Evolutionary conservation across 495 filamentous ascomycete genomes (phyloP).

Genomic region (Hyphodiscus hymeniophilus): DNA sequence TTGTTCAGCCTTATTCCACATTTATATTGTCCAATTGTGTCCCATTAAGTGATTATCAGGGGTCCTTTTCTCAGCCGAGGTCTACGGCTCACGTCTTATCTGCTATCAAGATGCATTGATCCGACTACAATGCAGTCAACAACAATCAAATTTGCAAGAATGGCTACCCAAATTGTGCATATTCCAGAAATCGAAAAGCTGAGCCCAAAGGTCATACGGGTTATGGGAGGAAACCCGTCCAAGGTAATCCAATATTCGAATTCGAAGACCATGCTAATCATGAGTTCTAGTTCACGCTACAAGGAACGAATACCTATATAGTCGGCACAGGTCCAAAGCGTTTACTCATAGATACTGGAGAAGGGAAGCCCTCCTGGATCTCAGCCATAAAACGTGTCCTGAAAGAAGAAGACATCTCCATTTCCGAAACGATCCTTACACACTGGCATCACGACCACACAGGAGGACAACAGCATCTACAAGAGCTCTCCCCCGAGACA

Average conservation of each 20-base stretch:
- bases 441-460: slow-evolving; percentile 90
- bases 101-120: too few relatives aligned
- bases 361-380: slow-evolving; percentile 48
- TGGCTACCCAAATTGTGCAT: slow-evolving; percentile 29
- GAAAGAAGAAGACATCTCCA: slow-evolving; percentile 51
- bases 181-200: slow-evolving; percentile 61
- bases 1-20: too few relatives aligned
- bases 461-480: slow-evolving; percentile 62
- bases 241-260: slow-evolving; percentile 41
- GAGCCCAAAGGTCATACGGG: slow-evolving; percentile 57
- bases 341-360: slow-evolving; percentile 74
- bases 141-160: slow-evolving; percentile 7
- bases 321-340: slow-evolving; percentile 60
- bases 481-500: slow-evolving; percentile 48
- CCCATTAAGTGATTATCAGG: too few relatives aligned
- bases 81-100: too few relatives aligned
- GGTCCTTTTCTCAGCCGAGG: too few relatives aligned
- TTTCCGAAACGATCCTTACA: slow-evolving; percentile 64
- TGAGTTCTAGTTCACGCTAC: slow-evolving; percentile 12
- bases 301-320: slow-evolving; percentile 77
- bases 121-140: neutral
- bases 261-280: neutral
- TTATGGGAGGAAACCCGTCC: slow-evolving; percentile 74
- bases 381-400: slow-evolving; percentile 53
- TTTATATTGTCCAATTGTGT: too few relatives aligned